A percentile compares a stretch with the other conserved stretches of the same genome.
These are phyloP conservation scores for Cucurbitaria berberidis DNA, from an alignment of 2,329 filamentous ascomycete genomes.

Conservation along the genomic window DNA sequence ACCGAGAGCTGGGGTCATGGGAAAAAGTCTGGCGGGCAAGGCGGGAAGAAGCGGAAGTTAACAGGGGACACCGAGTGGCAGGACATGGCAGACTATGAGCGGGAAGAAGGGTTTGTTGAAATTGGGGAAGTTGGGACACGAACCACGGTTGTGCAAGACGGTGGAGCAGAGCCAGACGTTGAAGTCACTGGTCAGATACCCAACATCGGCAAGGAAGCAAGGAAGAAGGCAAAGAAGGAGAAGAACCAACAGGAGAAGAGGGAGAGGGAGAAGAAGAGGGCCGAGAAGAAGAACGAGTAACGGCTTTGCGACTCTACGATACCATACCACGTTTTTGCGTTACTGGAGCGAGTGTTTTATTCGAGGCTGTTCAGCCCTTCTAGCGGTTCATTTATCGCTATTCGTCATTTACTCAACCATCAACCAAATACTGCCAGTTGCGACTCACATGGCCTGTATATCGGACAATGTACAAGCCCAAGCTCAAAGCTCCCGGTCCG, in stretches of 20 bases:
- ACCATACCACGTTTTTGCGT: background rate
- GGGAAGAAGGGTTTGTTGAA: conserved; percentile 48
- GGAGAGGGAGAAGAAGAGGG: conserved; percentile 61
- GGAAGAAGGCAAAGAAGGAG: conserved; percentile 40
- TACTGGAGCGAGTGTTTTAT: background rate
- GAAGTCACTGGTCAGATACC: conserved; percentile 20
- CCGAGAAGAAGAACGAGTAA: conserved; percentile 58
- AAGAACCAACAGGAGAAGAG: conserved; percentile 33
- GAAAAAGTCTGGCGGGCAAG: conserved; percentile 4
- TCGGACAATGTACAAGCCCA: background rate
- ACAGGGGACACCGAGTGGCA: conserved; percentile 44
- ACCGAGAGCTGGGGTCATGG: background rate
- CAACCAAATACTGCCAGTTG: background rate
- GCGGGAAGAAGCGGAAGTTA: conserved; percentile 13
- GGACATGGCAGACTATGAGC: conserved; percentile 54
- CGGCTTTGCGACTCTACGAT: conserved; percentile 6
- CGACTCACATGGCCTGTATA: background rate
- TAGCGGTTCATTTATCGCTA: background rate
- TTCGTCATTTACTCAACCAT: background rate
- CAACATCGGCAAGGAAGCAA: conserved; percentile 32
- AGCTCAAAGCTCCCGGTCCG: conserved; percentile 76
- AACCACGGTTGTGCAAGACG: conserved; percentile 37
- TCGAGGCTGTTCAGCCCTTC: background rate
- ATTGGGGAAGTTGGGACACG: conserved; percentile 51
- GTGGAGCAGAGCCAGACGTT: conserved; percentile 37